Percentiles rank a stretch among this genome's conserved stretches.
phyloP scores from a whole-genome alignment of 306 rosid genomes.

The Cucumis cinereus region DNA sequence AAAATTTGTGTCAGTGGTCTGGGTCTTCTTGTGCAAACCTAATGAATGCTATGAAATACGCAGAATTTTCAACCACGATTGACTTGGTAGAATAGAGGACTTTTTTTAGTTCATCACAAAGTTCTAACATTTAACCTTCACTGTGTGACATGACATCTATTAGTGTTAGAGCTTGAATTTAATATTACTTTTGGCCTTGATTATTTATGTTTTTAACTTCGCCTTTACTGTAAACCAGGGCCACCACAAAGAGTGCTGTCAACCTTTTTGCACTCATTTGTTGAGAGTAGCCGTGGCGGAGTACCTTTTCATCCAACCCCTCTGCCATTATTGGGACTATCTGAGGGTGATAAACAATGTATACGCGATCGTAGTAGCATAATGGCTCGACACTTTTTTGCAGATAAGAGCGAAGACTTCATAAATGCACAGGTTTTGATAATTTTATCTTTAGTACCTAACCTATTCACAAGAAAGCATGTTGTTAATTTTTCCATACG shows the following conservation, averaged over 20 bases:
- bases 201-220: not conserved
- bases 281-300: constrained; percentile 85
- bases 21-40: not conserved
- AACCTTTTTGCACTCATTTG: constrained; percentile 79
- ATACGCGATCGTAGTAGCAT: constrained; percentile 92
- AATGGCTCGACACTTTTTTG: constrained; percentile 98
- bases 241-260: constrained; percentile 91
- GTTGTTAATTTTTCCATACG: not conserved
- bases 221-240: constrained; percentile 36
- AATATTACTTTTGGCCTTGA: not conserved
- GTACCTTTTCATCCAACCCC: constrained; percentile 73
- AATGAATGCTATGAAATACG: not conserved
- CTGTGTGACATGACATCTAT: not conserved
- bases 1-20: not conserved
- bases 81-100: not conserved
- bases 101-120: not conserved
- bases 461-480: not conserved
- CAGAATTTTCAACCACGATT: not conserved
- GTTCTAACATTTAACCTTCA: not conserved
- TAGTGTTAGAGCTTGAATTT: not conserved
- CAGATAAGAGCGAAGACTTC: constrained; percentile 83
- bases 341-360: constrained; percentile 90
- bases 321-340: constrained; percentile 78
- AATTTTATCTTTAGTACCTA: not conserved
- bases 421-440: constrained; percentile 67